phyloP scores from a whole-genome alignment of 2,329 filamentous ascomycete genomes.

The Acrocalymma vagum region DNA sequence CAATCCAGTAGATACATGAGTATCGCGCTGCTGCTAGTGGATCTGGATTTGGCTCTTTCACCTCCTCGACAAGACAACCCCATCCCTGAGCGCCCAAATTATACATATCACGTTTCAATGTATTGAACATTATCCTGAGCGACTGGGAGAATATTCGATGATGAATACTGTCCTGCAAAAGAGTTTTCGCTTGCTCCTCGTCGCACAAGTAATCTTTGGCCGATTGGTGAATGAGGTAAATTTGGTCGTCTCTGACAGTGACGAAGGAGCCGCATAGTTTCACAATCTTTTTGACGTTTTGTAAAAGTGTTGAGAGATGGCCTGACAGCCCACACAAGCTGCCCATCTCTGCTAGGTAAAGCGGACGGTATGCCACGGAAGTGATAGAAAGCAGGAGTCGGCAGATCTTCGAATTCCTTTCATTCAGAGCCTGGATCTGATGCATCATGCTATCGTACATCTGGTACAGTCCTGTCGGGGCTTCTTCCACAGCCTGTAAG shows the following conservation, averaged over 20 bases:
- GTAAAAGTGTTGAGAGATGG: conserved; percentile 1
- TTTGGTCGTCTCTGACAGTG: conserved; percentile 31
- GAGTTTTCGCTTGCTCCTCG: conserved; percentile 32
- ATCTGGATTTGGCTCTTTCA: conserved; percentile 27
- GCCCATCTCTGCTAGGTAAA: conserved; percentile 17
- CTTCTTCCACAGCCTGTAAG: conserved; percentile 10
- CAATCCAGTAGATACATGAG: conserved; percentile 42
- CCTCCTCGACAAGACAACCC: too few species aligned
- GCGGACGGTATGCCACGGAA: conserved; percentile 23
- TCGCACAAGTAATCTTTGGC: conserved; percentile 52
- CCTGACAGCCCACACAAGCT: conserved; percentile 6
- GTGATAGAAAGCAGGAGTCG: conserved; percentile 44
- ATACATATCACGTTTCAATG: conserved; percentile 32
- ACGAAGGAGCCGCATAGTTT: conserved; percentile 52
- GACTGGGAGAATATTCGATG: conserved; percentile 28
- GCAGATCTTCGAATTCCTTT: conserved; percentile 30
- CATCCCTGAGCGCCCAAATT: conserved; percentile 15
- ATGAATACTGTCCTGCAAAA: conserved; percentile 26
- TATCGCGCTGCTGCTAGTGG: conserved; percentile 25
- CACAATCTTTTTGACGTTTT: conserved; percentile 10
- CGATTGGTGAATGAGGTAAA: conserved; percentile 39
- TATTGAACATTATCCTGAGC: conserved; percentile 29
- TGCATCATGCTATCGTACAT: conserved; percentile 53
- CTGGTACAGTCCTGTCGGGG: conserved; percentile 43
- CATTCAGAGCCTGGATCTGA: conserved; percentile 38